Base-by-base conservation (phyloP, 345 rosid species). In the Sonneratia alba region DNA sequence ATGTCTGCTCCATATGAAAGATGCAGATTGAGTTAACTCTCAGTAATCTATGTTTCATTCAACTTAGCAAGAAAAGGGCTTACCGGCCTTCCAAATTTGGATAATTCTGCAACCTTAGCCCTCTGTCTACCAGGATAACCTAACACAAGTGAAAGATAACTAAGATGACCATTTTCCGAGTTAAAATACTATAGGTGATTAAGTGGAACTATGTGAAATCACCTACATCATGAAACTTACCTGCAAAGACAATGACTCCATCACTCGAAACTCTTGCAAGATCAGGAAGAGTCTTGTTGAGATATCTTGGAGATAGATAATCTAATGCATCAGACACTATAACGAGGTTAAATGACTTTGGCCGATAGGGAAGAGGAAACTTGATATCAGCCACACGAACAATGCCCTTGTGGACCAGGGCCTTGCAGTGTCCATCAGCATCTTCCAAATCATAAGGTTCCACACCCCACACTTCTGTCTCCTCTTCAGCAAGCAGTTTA, bases 371-470 rank as follows among this genome's bases (percentile, higher is more conserved):
- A 7, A 96, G 85, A 67, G 93, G 89, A 76, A 88, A 96, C 83
- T 92, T 91, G 81, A 92, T 88, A 72, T 96, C 99, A 74, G 98
- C 95, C 64, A 96, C 95, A 70, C 97, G 97, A 22, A 89, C 96
- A 71, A 89, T 63, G 59, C 99, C 98, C 81, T 82, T 96, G 72
- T 86, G 90, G n/a, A 96, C 93, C 40, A 92, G 88, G 59, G 71
- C 71, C 78, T 86, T 91, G 92, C 99, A 96, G 75, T 73, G 84
- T 67, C 84, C 83, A 80, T 89, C 97, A 16, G 87, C 93, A 77
- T 96, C 99, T 77, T 96, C 99, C 32, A 90, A 77, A 76, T 92
- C 99, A 78, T 96, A 96, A 1, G 99, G 99, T 76, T 96, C 99
- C 45, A 91, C 87, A 38, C 99, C 98, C 99, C 99, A 92, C 11